Percentiles rank a stretch among this genome's conserved stretches.
phyloP scores from a whole-genome alignment of 495 filamentous ascomycete genomes.

The Daldinia bambusicola region DNA sequence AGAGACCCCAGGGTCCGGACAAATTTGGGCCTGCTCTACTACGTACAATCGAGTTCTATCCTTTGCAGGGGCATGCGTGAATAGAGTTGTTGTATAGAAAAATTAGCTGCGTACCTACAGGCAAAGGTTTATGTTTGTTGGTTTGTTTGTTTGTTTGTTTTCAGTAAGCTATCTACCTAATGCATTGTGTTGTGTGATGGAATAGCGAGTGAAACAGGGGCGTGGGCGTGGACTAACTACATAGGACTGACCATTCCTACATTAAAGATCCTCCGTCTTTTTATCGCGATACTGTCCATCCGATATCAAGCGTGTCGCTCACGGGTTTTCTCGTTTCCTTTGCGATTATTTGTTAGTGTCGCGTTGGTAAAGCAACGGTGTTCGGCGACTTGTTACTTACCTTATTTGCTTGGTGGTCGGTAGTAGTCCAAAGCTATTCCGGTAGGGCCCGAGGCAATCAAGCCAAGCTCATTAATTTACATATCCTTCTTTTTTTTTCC shows the following conservation, averaged over 20 bases:
- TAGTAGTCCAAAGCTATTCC: too few relatives aligned
- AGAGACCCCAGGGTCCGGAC: constrained; percentile 28
- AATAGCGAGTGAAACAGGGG: too few relatives aligned
- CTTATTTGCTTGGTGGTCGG: neutral
- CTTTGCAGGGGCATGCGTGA: constrained; percentile 3
- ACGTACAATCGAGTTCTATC: constrained; percentile 21
- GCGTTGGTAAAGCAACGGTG: neutral
- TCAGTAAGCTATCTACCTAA: too few relatives aligned
- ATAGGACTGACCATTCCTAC: too few relatives aligned
- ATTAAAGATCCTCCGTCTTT: too few relatives aligned
- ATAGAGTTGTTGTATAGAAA: constrained; percentile 6
- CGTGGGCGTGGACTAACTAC: too few relatives aligned
- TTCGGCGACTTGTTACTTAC: neutral
- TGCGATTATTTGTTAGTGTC: neutral
- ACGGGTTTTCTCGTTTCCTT: neutral
- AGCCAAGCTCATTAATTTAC: neutral
- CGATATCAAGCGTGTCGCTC: too few relatives aligned
- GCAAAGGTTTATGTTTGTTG: neutral
- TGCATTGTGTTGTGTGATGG: too few relatives aligned
- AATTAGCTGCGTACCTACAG: neutral
- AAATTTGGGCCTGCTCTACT: constrained; percentile 21
- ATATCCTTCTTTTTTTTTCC: neutral
- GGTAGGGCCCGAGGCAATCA: too few relatives aligned
- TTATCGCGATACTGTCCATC: too few relatives aligned
- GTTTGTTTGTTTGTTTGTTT: neutral